Evolutionary conservation across 768 basidiomycete species (phyloP).

Genomic region (Russula olivacea): DNA sequence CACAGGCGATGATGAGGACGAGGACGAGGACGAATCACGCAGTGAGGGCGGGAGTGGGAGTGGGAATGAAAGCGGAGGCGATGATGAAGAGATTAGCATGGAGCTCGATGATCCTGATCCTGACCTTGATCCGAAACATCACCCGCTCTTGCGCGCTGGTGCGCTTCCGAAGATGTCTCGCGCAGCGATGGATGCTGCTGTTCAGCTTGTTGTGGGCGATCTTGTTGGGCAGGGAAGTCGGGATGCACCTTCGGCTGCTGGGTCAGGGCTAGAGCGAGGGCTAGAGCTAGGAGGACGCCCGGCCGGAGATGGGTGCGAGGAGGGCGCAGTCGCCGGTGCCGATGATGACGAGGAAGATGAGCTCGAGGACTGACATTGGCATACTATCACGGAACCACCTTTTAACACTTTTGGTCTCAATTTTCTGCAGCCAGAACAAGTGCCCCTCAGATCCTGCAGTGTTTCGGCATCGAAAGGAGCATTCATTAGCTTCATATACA

Average conservation of each 20-base stretch:
- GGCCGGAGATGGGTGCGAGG: too few relatives aligned
- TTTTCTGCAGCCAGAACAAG: too few relatives aligned
- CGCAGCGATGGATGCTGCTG: conserved; percentile 22
- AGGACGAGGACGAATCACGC: conserved; percentile 29
- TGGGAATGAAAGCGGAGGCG: conserved; percentile 25
- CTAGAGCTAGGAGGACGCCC: too few relatives aligned
- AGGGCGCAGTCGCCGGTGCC: too few relatives aligned
- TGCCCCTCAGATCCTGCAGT: too few relatives aligned
- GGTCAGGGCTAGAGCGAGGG: too few relatives aligned
- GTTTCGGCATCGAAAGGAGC: too few relatives aligned
- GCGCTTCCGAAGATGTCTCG: conserved; percentile 23
- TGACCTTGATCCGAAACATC: conserved; percentile 40
- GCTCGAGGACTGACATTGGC: conserved; percentile 21
- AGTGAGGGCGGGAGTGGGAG: too few relatives aligned
- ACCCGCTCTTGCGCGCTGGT: conserved; percentile 31
- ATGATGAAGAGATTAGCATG: conserved; percentile 34
- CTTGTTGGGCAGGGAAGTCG: conserved; percentile 11
- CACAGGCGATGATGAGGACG: background rate
- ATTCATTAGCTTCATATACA: too few relatives aligned
- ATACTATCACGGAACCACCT: too few relatives aligned
- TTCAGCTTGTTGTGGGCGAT: conserved; percentile 21
- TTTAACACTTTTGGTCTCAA: too few relatives aligned
- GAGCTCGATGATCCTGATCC: conserved; percentile 32
- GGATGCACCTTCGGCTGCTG: background rate
- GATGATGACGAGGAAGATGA: conserved; percentile 24